Percentiles rank a stretch among this genome's conserved stretches.
Conservation (phyloP, 129 eudicot genomes). For the Ambrosia trifida region DNA sequence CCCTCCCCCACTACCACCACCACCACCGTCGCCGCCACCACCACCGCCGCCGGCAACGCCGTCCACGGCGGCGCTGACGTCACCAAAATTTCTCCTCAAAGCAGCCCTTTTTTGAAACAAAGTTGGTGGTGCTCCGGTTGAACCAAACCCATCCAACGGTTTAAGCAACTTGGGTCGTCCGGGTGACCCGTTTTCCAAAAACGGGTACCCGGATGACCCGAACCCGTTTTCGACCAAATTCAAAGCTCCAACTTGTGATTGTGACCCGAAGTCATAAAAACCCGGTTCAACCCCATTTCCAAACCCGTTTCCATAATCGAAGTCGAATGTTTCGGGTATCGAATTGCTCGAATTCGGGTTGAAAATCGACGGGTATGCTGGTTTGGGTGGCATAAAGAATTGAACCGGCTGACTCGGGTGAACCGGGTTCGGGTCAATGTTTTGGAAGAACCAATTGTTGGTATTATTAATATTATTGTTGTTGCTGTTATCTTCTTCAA, state of each 20-base stretch:
- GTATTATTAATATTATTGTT: too few relatives aligned
- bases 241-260: conserved; percentile 40
- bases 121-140: conserved; percentile 66
- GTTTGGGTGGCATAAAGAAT: conserved; percentile 52
- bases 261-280: conserved; percentile 49
- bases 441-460: conserved; percentile 40
- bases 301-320: conserved; percentile 47
- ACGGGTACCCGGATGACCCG: conserved; percentile 30
- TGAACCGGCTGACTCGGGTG: conserved; percentile 34
- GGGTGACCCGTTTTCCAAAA: conserved; percentile 29
- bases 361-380: conserved; percentile 31
- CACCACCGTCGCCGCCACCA: conserved; percentile 23
- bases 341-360: not conserved
- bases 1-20: conserved; percentile 20
- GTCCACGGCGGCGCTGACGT: conserved; percentile 18
- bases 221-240: conserved; percentile 45
- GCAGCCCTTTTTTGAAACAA: conserved; percentile 87
- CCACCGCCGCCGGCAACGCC: conserved; percentile 7
- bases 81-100: conserved; percentile 54
- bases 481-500: conserved; percentile 33
- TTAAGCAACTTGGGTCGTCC: conserved; percentile 62
- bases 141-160: conserved; percentile 64
- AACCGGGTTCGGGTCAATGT: conserved; percentile 49
- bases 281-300: conserved; percentile 33
- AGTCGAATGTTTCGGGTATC: conserved; percentile 35